phyloP scores from a whole-genome alignment of 768 basidiomycete species.

The Sistotremastrum suecicum region DNA sequence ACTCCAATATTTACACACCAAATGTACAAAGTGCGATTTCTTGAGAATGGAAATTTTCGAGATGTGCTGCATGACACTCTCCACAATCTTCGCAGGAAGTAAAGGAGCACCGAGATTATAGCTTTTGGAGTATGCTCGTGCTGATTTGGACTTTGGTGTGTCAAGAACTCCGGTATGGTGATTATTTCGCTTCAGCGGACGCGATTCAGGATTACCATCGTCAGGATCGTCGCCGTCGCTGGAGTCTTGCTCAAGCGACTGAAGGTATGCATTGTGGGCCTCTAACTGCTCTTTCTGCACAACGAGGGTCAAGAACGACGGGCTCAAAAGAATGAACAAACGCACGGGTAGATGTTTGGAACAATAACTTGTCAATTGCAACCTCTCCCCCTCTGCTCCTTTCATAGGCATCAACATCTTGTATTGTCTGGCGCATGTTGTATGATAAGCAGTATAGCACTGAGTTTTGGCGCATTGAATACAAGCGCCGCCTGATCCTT shows the following conservation, averaged over 20 bases:
- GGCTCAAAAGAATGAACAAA: not conserved
- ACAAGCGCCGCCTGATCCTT: constrained; percentile 59
- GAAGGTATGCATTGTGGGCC: constrained; percentile 38
- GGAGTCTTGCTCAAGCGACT: constrained; percentile 25
- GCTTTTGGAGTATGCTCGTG: constrained; percentile 81
- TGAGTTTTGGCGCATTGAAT: constrained; percentile 88
- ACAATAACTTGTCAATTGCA: constrained; percentile 67
- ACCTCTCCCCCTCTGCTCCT: constrained; percentile 60
- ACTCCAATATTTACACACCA: constrained; percentile 91
- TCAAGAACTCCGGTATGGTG: not conserved
- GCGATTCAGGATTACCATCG: constrained; percentile 25
- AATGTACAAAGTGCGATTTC: constrained; percentile 59
- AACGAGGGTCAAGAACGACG: not conserved
- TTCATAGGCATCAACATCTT: constrained; percentile 84
- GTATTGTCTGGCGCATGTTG: constrained; percentile 83
- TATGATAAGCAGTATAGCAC: constrained; percentile 89
- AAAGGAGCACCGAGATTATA: constrained; percentile 90
- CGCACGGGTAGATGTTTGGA: constrained; percentile 84
- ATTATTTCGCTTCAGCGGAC: not conserved
- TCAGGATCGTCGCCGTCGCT: constrained; percentile 24
- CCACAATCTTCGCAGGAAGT: constrained; percentile 75
- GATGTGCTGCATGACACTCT: constrained; percentile 65
- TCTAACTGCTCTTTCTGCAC: constrained; percentile 57
- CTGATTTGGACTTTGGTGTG: constrained; percentile 45
- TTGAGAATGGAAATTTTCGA: constrained; percentile 55